Evolutionary conservation across 2,329 filamentous ascomycete genomes (phyloP).

Genomic region (Colletotrichum cuscutae): DNA sequence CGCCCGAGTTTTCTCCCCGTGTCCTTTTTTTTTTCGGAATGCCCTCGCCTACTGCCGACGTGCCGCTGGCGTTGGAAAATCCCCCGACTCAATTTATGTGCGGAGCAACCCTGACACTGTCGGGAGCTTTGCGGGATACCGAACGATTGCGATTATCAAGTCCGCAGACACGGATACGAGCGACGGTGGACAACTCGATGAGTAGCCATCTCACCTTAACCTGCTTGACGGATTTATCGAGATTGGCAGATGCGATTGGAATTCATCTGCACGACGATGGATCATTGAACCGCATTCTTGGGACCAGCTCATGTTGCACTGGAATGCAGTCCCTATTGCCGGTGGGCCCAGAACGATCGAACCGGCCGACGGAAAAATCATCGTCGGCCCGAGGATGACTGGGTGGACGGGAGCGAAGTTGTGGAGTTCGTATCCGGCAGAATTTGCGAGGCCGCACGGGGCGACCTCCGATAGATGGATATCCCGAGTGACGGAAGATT

Average conservation of each 20-base stretch:
- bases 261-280: neutral
- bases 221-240: neutral
- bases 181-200: neutral
- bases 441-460: too few species aligned
- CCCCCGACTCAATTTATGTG: neutral
- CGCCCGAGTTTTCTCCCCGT: neutral
- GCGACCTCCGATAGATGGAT: neutral
- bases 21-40: conserved; percentile 11
- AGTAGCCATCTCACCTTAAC: neutral
- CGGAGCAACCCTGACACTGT: neutral
- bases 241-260: neutral
- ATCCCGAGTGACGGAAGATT: neutral
- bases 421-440: neutral
- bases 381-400: neutral
- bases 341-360: neutral
- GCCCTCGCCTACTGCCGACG: conserved; percentile 15
- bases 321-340: neutral
- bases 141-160: neutral
- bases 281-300: neutral
- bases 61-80: neutral
- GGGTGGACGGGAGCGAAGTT: neutral
- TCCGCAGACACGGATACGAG: neutral
- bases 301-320: too few species aligned
- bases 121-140: neutral
- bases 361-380: neutral